Evolutionary conservation across 805 yeast genomes (phyloP), one percentile per base, ranked within the genome.

Genomic region (Dipodascus albidus): DNA sequence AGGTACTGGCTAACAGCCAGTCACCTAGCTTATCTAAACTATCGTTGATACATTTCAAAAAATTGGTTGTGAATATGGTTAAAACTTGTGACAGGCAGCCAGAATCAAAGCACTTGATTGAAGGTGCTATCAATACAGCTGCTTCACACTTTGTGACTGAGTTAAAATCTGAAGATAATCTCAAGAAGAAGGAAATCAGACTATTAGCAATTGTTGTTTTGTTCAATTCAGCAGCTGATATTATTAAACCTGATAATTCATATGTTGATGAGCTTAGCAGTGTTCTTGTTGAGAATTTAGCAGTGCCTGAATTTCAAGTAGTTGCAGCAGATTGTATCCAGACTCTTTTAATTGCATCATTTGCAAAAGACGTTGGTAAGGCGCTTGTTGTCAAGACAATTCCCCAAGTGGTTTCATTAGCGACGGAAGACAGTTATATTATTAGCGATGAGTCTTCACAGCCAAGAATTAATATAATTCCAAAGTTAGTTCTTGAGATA

Each of bases 281-380:
- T 1, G 63, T 63, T 17, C 61, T 81, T 8, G 55, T 70, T 0
- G 61, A 59, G 2, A 71, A 74, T 15, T 59, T 81, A 6, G 50
- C 59, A 0, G 62, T 69, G 3, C 63, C 68, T 2, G 72, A 67
- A n/a, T 62, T 67, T 6, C 59, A 73, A 6, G 64, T 71, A 0
- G 68, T 79, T 8, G 71, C 78, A 0, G 70, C 82, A 11, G 89
- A 83, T 57, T 82, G 93, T 15, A 70, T 84, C 51, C 82, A 76
- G 59, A 72, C 82, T 0, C 68, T 87, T 47, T 70, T 84, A 44
- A 62, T 67, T 6, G 71, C 70, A 44, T 62, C 70, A 38, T 53
- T 58, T 21, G 59, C 61, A 53, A 68, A 35, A 1, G 57, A 60
- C 2, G 64, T 72, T 2, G 69, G 75, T 4, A 66, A 70, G 2